These are phyloP conservation scores for Cryomyces minteri DNA, from an alignment of 495 filamentous ascomycete genomes.

Conservation along the genomic window DNA sequence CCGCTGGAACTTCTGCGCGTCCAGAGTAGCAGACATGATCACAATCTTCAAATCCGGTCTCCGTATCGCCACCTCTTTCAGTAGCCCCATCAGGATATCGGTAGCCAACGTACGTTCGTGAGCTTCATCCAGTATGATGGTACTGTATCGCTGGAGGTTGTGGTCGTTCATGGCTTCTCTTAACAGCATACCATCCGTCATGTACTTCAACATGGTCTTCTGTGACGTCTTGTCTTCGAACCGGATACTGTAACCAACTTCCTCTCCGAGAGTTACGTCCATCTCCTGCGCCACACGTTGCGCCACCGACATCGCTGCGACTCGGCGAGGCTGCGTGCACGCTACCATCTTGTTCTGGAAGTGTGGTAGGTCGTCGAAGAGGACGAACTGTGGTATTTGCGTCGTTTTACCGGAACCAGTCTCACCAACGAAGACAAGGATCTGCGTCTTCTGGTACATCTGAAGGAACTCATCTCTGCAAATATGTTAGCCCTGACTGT, in stretches of 20 bases:
- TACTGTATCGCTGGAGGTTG: conserved; percentile 78
- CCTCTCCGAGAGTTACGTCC: conserved; percentile 84
- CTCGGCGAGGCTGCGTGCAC: conserved; percentile 75
- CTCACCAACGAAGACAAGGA: conserved; percentile 96
- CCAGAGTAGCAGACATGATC: conserved; percentile 95
- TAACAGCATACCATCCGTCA: conserved; percentile 99
- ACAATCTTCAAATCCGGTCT: conserved; percentile 85
- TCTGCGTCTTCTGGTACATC: conserved; percentile 81
- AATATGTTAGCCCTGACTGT: conserved; percentile 1
- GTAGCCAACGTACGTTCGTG: conserved; percentile 93
- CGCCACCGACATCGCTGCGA: conserved; percentile 97
- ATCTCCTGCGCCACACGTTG: conserved; percentile 95
- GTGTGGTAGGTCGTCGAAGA: conserved; percentile 91
- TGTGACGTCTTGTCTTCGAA: conserved; percentile 89
- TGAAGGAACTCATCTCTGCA: conserved; percentile 76
- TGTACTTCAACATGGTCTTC: conserved; percentile 94
- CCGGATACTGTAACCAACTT: conserved; percentile 97
- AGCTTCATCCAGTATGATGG: conserved; percentile 95
- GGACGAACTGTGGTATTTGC: conserved; percentile 94
- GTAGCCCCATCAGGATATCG: conserved; percentile 86
- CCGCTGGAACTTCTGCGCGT: conserved; percentile 94
- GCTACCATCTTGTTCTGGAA: conserved; percentile 72
- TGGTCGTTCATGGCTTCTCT: conserved; percentile 97
- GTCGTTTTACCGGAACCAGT: conserved; percentile 99
- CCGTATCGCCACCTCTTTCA: conserved; percentile 67